A percentile compares a stretch with the other conserved stretches of the same genome.
phyloP scores from a whole-genome alignment of 225 moss, liverwort and hornwort species.

The Physcomitrellopsis africana region DNA sequence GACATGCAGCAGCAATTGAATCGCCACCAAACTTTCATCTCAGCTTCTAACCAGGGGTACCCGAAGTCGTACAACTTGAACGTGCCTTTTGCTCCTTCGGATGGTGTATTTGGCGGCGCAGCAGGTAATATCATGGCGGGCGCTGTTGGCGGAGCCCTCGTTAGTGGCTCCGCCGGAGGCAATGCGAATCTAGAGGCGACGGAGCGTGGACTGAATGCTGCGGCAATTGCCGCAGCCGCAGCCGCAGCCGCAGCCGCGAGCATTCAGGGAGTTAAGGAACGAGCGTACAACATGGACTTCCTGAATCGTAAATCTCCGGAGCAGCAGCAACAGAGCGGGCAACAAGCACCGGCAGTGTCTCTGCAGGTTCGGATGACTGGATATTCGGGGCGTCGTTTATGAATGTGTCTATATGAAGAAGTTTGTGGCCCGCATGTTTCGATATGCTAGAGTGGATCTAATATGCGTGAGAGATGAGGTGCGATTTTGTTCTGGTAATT shows the following conservation, averaged over 20 bases:
- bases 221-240: slow-evolving; percentile 54
- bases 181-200: slow-evolving; percentile 32
- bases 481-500: no score
- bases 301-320: slow-evolving; percentile 55
- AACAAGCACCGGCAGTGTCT: slow-evolving; percentile 43
- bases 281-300: slow-evolving; percentile 50
- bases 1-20: slow-evolving; percentile 78
- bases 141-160: slow-evolving; percentile 25
- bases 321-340: slow-evolving; percentile 55
- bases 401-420: no score
- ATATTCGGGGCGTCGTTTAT: no score
- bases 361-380: slow-evolving; percentile 52
- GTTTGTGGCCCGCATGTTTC: no score
- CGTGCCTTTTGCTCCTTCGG: slow-evolving; percentile 56
- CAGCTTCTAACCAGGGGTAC: slow-evolving; percentile 41
- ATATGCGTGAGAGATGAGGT: no score
- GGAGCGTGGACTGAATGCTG: slow-evolving; percentile 53
- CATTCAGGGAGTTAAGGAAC: slow-evolving; percentile 67
- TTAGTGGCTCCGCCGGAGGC: slow-evolving; percentile 10
- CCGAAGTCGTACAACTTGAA: slow-evolving; percentile 84
- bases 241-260: slow-evolving; percentile 49
- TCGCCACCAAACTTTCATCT: slow-evolving; percentile 58
- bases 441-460: no score
- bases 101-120: slow-evolving; percentile 54
- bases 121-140: slow-evolving; percentile 33